These are phyloP conservation scores for Flaveria sonorensis DNA, from an alignment of 129 eudicot genomes.

Conservation along the genomic window DNA sequence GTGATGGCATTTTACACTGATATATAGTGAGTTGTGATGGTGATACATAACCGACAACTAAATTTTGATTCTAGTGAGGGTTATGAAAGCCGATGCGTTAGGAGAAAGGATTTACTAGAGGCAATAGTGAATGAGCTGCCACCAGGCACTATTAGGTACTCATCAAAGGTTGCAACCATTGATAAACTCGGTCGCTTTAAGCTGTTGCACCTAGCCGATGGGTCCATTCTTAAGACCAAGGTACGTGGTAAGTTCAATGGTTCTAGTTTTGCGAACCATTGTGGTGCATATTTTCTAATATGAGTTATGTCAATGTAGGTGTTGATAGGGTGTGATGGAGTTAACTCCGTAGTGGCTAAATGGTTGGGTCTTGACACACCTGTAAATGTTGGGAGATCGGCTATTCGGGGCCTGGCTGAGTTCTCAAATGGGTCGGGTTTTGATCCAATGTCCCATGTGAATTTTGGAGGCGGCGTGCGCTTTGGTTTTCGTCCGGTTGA, in stretches of 20 bases:
- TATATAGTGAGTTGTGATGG: neutral
- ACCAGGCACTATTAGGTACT: constrained; percentile 60
- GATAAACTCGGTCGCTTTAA: constrained; percentile 57
- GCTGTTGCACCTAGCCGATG: constrained; percentile 71
- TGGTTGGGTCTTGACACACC: constrained; percentile 65
- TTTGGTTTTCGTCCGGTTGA: constrained; percentile 66
- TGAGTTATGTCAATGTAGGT: constrained; percentile 48
- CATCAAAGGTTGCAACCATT: constrained; percentile 69
- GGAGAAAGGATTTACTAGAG: constrained; percentile 64
- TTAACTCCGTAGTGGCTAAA: constrained; percentile 68
- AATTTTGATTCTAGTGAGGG: constrained; percentile 39
- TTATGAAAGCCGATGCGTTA: constrained; percentile 68
- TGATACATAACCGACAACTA: neutral
- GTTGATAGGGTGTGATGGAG: constrained; percentile 86
- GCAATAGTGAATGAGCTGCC: constrained; percentile 61
- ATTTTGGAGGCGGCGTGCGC: constrained; percentile 63
- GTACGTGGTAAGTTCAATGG: constrained; percentile 27
- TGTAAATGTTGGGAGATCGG: constrained; percentile 54
- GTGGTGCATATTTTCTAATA: neutral
- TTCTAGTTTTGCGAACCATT: neutral
- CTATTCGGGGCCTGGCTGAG: constrained; percentile 71
- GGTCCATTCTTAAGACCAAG: constrained; percentile 58
- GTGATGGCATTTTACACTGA: no score
- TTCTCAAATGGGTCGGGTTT: constrained; percentile 59
- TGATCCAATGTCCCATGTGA: constrained; percentile 47